A percentile compares a stretch with the other conserved stretches of the same genome.
Evolutionary conservation across 495 filamentous ascomycete genomes (phyloP).

Genomic region (Hypoxylon perforatum): DNA sequence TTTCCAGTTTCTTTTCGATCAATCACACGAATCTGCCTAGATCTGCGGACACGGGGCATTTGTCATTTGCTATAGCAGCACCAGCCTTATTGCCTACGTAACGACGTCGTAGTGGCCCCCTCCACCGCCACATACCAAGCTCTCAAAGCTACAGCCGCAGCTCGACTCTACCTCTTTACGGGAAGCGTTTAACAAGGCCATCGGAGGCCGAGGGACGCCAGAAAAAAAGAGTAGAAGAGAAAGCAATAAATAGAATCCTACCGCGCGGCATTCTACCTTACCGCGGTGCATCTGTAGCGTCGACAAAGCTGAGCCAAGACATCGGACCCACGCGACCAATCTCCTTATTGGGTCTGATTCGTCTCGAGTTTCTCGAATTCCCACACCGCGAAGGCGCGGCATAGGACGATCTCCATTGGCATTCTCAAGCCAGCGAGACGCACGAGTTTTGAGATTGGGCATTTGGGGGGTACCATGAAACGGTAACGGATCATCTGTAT

Average conservation of each 20-base stretch:
- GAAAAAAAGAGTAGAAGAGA: constrained; percentile 2
- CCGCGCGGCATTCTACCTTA: constrained; percentile 24
- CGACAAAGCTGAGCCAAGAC: constrained; percentile 29
- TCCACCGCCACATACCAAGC: constrained; percentile 24
- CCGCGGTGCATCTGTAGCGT: constrained; percentile 9
- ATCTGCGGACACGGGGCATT: neutral
- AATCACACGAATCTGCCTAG: neutral
- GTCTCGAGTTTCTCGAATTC: constrained; percentile 30
- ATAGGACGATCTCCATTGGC: constrained; percentile 39
- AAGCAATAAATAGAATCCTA: constrained; percentile 4
- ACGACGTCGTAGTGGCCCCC: neutral
- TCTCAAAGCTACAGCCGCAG: constrained; percentile 11
- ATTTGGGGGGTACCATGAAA: constrained; percentile 19
- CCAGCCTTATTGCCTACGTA: neutral
- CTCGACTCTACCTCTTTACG: neutral
- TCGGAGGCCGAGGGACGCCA: constrained; percentile 7
- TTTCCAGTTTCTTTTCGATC: neutral
- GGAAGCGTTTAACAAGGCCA: constrained; percentile 9
- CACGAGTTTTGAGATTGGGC: constrained; percentile 8
- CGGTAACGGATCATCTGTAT: constrained; percentile 8
- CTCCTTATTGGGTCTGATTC: constrained; percentile 33
- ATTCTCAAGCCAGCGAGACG: constrained; percentile 35
- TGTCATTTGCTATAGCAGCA: neutral
- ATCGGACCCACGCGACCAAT: constrained; percentile 37
- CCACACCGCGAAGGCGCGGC: constrained; percentile 27